These are phyloP conservation scores for Paramarasmius palmivorus DNA, from an alignment of 1,284 basidiomycete genomes.

Conservation along the genomic window DNA sequence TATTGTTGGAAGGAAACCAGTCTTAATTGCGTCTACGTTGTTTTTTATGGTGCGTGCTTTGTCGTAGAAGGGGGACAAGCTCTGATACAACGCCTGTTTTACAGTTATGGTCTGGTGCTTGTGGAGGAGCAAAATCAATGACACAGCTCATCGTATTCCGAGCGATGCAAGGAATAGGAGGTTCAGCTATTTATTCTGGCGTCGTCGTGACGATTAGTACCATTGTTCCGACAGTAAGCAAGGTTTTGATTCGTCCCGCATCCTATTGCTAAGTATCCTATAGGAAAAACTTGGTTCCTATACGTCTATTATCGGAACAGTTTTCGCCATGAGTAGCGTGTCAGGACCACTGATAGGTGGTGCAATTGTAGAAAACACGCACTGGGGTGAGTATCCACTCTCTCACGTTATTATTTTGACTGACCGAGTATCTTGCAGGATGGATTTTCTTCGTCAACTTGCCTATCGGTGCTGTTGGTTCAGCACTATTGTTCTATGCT, in stretches of 20 bases:
- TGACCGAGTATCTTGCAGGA: neutral
- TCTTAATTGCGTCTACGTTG: neutral
- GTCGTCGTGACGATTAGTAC: neutral
- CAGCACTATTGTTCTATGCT: neutral
- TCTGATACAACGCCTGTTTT: too few relatives aligned
- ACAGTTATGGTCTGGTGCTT: neutral
- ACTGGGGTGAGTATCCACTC: neutral
- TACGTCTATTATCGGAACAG: neutral
- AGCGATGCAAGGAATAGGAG: neutral
- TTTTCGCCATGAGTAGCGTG: neutral
- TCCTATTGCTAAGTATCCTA: neutral
- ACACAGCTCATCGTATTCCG: neutral
- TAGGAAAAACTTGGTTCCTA: neutral
- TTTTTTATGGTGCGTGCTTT: neutral
- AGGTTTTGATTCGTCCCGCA: neutral
- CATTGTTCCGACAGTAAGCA: neutral
- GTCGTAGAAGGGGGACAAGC: too few relatives aligned
- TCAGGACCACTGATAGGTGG: neutral
- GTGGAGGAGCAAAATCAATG: neutral
- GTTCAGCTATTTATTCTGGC: conserved; percentile 1
- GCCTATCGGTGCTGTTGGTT: neutral
- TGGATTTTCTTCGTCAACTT: conserved; percentile 1
- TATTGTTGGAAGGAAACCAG: neutral
- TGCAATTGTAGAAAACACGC: neutral
- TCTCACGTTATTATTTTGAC: neutral